Percentiles rank a stretch among this genome's conserved stretches.
Evolutionary conservation across 2,329 filamentous ascomycete species (phyloP).

Genomic region (Fusarium ramigenum): DNA sequence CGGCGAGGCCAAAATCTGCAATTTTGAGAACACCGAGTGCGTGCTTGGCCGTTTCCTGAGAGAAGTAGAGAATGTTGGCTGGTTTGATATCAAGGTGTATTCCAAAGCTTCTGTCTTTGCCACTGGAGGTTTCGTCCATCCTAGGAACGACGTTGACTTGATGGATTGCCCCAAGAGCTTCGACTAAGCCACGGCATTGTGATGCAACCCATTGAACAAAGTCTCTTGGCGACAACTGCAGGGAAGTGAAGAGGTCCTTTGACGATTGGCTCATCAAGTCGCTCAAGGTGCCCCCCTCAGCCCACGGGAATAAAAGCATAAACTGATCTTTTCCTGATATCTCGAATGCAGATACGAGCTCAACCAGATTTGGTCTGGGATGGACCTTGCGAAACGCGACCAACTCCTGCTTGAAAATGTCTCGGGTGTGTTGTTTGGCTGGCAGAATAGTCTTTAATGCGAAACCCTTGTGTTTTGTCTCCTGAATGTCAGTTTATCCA

Average conservation of each 20-base stretch:
- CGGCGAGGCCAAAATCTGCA: not conserved
- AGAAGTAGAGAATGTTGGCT: not conserved
- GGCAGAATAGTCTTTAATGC: not conserved
- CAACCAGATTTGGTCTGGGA: not conserved
- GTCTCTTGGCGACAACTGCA: fast-evolving
- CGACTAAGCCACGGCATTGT: not conserved
- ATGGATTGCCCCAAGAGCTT: not conserved
- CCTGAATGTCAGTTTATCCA: fast-evolving
- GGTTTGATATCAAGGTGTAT: constrained; percentile 8
- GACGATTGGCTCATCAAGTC: not conserved
- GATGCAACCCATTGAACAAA: not conserved
- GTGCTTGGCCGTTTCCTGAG: fast-evolving
- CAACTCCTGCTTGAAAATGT: not conserved
- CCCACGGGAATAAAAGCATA: constrained; percentile 9
- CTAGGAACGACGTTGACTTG: not conserved
- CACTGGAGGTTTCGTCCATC: not conserved
- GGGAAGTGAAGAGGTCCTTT: not conserved
- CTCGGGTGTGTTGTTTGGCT: not conserved
- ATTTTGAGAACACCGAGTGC: not conserved
- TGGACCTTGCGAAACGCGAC: not conserved
- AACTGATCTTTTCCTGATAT: not conserved
- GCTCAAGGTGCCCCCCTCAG: not conserved
- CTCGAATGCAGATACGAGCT: not conserved
- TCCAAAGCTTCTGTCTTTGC: not conserved
- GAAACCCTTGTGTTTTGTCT: not conserved